Evolutionary conservation across 2,329 filamentous ascomycete genomes (phyloP).

Genomic region (Aspergillus neotritici): DNA sequence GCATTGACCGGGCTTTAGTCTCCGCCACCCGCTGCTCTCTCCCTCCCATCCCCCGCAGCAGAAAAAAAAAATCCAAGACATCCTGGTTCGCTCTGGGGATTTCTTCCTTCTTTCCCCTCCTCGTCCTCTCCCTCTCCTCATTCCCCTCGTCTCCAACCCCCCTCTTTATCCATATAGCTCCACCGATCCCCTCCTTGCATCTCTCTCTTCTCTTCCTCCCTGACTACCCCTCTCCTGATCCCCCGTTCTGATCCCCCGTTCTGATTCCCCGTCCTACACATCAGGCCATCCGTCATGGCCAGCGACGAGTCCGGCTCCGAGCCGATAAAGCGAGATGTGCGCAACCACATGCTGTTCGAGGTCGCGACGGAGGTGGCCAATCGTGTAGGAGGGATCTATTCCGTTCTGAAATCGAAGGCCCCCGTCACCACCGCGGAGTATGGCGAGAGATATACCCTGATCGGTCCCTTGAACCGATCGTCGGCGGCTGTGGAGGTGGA

Average conservation of each 20-base stretch:
- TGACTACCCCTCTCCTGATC: constrained; percentile 60
- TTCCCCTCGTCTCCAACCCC: no score
- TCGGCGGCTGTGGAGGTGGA: constrained; percentile 98
- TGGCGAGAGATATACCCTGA: constrained; percentile 92
- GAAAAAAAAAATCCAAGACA: not conserved
- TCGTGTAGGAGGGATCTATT: constrained; percentile 98
- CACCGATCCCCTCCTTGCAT: no score
- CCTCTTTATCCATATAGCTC: no score
- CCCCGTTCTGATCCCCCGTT: constrained; percentile 62
- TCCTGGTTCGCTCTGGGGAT: not conserved
- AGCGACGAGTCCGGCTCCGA: constrained; percentile 66
- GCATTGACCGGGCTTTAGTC: not conserved
- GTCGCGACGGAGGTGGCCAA: constrained; percentile 96
- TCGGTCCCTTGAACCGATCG: constrained; percentile 85
- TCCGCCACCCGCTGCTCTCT: not conserved
- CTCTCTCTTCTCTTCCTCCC: not conserved
- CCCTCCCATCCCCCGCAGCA: not conserved
- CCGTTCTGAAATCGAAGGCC: constrained; percentile 97
- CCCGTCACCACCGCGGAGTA: constrained; percentile 97
- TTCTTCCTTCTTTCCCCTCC: constrained; percentile 5
- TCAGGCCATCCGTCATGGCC: constrained; percentile 56
- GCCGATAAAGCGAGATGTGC: constrained; percentile 62
- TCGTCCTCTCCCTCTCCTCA: no score
- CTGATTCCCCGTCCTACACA: no score
- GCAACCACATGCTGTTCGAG: constrained; percentile 94